phyloP scores from a whole-genome alignment of 441 rosid genomes.

The Bocquillonia castaneifolia region DNA sequence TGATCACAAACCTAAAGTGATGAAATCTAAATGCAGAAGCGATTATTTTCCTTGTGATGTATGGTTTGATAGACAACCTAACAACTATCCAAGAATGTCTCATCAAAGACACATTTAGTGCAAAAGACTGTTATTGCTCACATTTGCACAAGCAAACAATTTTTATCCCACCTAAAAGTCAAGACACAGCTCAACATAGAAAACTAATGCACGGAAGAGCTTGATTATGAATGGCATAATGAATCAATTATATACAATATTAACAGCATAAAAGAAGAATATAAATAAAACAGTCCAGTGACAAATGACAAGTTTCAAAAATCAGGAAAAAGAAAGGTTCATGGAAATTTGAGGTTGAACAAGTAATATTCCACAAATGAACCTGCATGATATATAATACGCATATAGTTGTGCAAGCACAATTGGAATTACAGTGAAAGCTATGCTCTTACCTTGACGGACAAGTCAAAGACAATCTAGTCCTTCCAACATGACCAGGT shows the following conservation, averaged over 20 bases:
- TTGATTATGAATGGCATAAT: not conserved
- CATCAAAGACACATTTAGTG: not conserved
- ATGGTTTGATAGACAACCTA: not conserved
- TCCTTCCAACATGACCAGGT: slow-evolving; percentile 78
- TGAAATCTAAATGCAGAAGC: not conserved
- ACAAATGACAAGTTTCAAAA: not conserved
- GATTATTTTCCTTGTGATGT: not conserved
- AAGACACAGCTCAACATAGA: not conserved
- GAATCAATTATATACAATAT: not conserved
- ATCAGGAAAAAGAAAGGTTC: not conserved
- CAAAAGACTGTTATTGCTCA: not conserved
- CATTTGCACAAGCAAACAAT: not conserved
- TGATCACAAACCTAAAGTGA: not conserved
- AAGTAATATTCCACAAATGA: not conserved
- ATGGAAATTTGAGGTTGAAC: not conserved
- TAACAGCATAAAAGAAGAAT: not conserved
- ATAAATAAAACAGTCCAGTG: not conserved
- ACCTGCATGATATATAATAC: no score
- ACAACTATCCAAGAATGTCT: not conserved
- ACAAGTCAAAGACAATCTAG: slow-evolving; percentile 77
- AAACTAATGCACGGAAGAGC: not conserved
- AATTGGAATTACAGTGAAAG: not conserved
- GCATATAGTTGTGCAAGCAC: no score
- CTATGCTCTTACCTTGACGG: slow-evolving; percentile 70
- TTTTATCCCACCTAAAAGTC: not conserved